Base-by-base conservation (phyloP, 2,329 filamentous ascomycete genomes). In the Didymella exigua region DNA sequence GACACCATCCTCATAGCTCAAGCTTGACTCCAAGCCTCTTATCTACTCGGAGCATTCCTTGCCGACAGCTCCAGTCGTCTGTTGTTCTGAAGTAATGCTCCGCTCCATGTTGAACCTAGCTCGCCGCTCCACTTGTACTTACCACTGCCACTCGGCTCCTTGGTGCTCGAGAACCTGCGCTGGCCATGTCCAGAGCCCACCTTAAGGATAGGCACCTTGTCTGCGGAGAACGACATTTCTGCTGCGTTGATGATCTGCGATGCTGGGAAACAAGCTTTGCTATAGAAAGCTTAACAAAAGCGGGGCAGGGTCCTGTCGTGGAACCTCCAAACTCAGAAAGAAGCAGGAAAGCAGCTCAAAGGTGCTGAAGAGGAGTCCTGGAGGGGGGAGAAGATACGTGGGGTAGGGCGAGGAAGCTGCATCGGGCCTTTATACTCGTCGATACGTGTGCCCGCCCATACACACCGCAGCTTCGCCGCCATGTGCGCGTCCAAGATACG, bases 81-180 rank as follows among this genome's bases (percentile, higher is more conserved):
- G n/a, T n/a, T n/a, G n/a, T n/a, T n/a, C n/a, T n/a, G n/a, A n/a
- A n/a, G n/a, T n/a, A n/a, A n/a, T n/a, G n/a, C n/a, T n/a, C n/a
- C n/a, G n/a, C n/a, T n/a, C n/a, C n/a, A n/a, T n/a, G n/a, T n/a
- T n/a, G n/a, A n/a, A n/a, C n/a, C n/a, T n/a, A n/a, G n/a, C n/a
- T n/a, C 24, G 8, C n/a, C 23, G 8, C 23, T 14, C 18, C 18
- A 14, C 21, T 23, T 13, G n/a, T 23, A 73, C 72, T 59, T 58
- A 75, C 72, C 72, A 60, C 63, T 75, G 52, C 74, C 73, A 26
- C 55, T 74, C 5, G 70, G 68, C 41, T 74, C 73, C 34, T 75
- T 75, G 11, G 62, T 67, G 38, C 60, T 68, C 5, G 72, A 75
- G n/a, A 75, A 74, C 19, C 73, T 62, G 42, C 73, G 58, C 46